Percentiles rank a stretch among this genome's conserved stretches.
These are phyloP conservation scores for Colletotrichum godetiae DNA, from an alignment of 2,329 filamentous ascomycete genomes.

Conservation along the genomic window DNA sequence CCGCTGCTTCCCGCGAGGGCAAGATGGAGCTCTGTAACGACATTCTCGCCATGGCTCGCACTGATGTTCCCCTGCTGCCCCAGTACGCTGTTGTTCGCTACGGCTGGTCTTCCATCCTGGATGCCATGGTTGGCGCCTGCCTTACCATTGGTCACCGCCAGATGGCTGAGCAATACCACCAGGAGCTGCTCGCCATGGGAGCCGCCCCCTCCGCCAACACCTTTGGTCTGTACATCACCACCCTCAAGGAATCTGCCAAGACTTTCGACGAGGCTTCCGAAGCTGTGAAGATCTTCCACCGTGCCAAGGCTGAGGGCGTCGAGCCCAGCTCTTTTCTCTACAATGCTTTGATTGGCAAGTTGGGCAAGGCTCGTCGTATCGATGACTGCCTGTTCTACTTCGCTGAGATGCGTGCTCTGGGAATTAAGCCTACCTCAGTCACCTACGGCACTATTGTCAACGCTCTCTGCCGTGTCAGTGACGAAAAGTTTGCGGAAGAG, in stretches of 20 bases:
- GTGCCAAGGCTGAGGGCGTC: slow-evolving; percentile 91
- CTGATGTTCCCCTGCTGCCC: slow-evolving; percentile 85
- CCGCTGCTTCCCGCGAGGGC: slow-evolving; percentile 85
- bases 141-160: slow-evolving; percentile 84
- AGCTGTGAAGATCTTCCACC: slow-evolving; percentile 96
- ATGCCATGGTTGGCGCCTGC: slow-evolving; percentile 95
- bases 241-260: slow-evolving; percentile 95
- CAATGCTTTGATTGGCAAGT: slow-evolving; percentile 97
- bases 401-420: slow-evolving; percentile 92
- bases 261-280: slow-evolving; percentile 98
- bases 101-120: slow-evolving; percentile 95
- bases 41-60: slow-evolving; percentile 87
- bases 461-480: slow-evolving; percentile 94
- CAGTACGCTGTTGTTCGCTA: slow-evolving; percentile 91
- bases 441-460: slow-evolving; percentile 99
- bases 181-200: slow-evolving; percentile 91
- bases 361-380: slow-evolving; percentile 96
- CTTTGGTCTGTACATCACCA: slow-evolving; percentile 99
- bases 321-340: slow-evolving; percentile 97
- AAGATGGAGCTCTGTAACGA: slow-evolving; percentile 87
- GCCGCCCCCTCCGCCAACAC: slow-evolving; percentile 95
- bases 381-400: slow-evolving; percentile 99
- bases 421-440: slow-evolving; percentile 95
- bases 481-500: slow-evolving; percentile 97
- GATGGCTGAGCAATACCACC: slow-evolving; percentile 87